Evolutionary conservation across 805 yeast species (phyloP), one percentile per base, ranked within the genome.

Genomic region (Nakazawaea molendinolei): DNA sequence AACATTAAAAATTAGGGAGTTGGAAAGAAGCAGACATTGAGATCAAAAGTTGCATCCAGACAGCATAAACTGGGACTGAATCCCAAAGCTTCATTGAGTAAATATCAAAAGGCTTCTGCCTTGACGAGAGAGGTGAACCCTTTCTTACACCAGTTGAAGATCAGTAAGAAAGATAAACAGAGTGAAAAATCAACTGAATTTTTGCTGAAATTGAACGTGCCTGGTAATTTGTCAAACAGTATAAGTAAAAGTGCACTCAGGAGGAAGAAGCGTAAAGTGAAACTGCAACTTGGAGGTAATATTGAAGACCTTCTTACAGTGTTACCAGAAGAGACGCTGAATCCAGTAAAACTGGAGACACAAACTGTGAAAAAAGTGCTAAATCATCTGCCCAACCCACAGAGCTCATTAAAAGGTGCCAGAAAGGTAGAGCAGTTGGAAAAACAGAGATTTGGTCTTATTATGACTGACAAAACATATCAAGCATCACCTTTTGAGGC

Each of bases 201-300:
- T 44, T 52, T 63, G 20, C 62, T 58, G 25, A 61, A 53, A 36
- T 61, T 68, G 40, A 60, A 58, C 19, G 47, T 53, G 23, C 50
- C 49, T 60, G 53, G 5, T 50, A 66, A 39, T 48, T 65, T 48
- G 49, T 22, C 31, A 14, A 61, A 64, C 13, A 71, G 73, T 16
- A 65, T 83, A 28, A 77, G 86, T 15, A 83, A 82, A 51, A 76
- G 86, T 5, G 63, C 86, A 0, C 43, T 69, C 3, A 68, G 86
- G 50, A 67, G 79, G 54, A 68, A 86, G 45, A 78, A 79, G 47
- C 74, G 84, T 44, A 64, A 72, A 44, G 63, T 67, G 33, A 72
- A 70, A 47, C 82, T 80, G 39, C 74, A 78, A 45, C 60, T 84
- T 41, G 73, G 72, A 47, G 86, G 89, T 4, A 70, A 76, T 48